Percentiles rank a stretch among this genome's conserved stretches.
Conservation (phyloP, 208 protist species). For the Phytomonas francai region DNA sequence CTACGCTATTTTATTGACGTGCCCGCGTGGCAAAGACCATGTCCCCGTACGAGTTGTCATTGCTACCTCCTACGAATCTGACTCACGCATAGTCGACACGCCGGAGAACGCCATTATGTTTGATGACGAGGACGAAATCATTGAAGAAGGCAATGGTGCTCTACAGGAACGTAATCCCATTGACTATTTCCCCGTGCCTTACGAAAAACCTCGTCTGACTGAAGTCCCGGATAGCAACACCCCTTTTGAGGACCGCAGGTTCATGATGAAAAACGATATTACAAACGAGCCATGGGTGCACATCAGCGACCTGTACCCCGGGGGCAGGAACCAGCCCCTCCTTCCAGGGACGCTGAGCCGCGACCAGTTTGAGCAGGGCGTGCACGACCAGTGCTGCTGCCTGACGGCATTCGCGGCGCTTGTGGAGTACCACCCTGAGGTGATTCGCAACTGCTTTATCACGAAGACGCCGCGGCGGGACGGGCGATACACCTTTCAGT, state of each 20-base stretch:
- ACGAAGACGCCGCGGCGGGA: constrained; percentile 68
- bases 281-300: constrained; percentile 47
- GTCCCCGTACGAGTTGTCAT: constrained; percentile 48
- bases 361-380: constrained; percentile 69
- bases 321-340: constrained; percentile 35
- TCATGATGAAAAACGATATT: constrained; percentile 36
- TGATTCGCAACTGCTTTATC: constrained; percentile 75
- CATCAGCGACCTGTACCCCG: constrained; percentile 64
- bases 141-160: constrained; percentile 52
- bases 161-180: constrained; percentile 22
- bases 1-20: constrained; percentile 66
- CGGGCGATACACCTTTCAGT: constrained; percentile 80
- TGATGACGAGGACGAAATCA: constrained; percentile 59
- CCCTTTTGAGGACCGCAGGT: constrained; percentile 44
- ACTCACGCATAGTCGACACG: constrained; percentile 55
- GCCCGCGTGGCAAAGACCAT: constrained; percentile 42
- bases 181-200: constrained; percentile 40
- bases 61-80: constrained; percentile 21
- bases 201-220: constrained; percentile 15
- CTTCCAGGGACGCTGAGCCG: constrained; percentile 45
- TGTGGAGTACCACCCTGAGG: constrained; percentile 42
- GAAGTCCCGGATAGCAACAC: constrained; percentile 36
- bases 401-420: constrained; percentile 54
- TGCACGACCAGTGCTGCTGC: constrained; percentile 81
- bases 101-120: constrained; percentile 57